Conservation (phyloP, 2,329 filamentous ascomycete species). For the Colletotrichum lindemuthianum region DNA sequence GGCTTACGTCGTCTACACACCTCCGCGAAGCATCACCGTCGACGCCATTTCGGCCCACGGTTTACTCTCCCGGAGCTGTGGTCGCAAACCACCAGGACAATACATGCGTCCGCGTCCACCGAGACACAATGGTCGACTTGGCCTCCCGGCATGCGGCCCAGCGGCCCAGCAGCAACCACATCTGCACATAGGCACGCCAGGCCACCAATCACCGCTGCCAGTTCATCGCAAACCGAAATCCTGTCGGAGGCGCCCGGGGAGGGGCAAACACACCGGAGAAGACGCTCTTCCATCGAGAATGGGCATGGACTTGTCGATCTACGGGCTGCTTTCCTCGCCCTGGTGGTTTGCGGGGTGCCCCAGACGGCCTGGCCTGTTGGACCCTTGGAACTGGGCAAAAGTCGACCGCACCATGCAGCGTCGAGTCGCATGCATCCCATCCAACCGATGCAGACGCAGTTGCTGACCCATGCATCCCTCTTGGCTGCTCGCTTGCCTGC, state of each 20-base stretch:
- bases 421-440: conserved; percentile 18
- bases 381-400: background rate
- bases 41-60: no score
- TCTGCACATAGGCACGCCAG: conserved; percentile 12
- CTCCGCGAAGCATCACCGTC: no score
- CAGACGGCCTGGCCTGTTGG: background rate
- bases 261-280: background rate
- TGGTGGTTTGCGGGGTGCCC: background rate
- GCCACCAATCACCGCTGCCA: conserved; percentile 1
- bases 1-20: no score
- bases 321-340: background rate
- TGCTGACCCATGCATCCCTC: no score
- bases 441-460: no score
- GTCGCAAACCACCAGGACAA: no score
- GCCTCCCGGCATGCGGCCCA: conserved; percentile 25
- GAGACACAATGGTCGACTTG: background rate
- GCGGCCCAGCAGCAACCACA: conserved; percentile 14
- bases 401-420: conserved; percentile 5
- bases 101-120: no score
- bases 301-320: no score
- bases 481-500: background rate
- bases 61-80: background rate
- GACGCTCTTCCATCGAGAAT: no score
- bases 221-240: no score
- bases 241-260: conserved; percentile 10